phyloP scores from a whole-genome alignment of 176 grass and related monocot species.

The Areca catechu region DNA sequence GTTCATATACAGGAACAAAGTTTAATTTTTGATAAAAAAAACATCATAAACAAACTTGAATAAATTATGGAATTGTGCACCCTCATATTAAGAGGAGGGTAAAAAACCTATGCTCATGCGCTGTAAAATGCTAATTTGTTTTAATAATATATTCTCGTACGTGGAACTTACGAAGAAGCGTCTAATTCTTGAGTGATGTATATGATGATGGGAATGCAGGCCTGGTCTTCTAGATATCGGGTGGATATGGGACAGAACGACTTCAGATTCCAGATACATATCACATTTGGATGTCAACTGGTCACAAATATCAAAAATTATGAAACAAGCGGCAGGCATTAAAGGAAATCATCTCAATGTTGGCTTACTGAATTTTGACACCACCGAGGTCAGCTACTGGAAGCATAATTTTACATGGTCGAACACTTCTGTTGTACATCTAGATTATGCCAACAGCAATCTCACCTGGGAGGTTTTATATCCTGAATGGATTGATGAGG shows the following conservation, averaged over 20 bases:
- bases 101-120: too few relatives aligned
- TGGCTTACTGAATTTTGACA: slow-evolving; percentile 6
- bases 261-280: neutral
- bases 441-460: neutral
- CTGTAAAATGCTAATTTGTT: too few relatives aligned
- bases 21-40: too few relatives aligned
- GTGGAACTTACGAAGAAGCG: neutral
- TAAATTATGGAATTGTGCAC: too few relatives aligned
- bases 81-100: too few relatives aligned
- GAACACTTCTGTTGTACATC: slow-evolving; percentile 1
- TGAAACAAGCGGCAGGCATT: neutral
- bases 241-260: neutral
- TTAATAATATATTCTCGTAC: neutral
- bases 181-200: neutral
- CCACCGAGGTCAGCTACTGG: slow-evolving; percentile 4
- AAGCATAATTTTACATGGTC: neutral
- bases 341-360: neutral
- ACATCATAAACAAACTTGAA: too few relatives aligned
- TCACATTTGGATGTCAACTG: slow-evolving; percentile 2
- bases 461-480: slow-evolving; percentile 6
- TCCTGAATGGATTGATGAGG: slow-evolving; percentile 13
- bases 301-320: neutral
- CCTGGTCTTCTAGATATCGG: neutral
- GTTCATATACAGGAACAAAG: too few relatives aligned
- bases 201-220: too few relatives aligned